These are phyloP conservation scores for Coprinellus micaceus DNA, from an alignment of 768 basidiomycete genomes.

Conservation along the genomic window DNA sequence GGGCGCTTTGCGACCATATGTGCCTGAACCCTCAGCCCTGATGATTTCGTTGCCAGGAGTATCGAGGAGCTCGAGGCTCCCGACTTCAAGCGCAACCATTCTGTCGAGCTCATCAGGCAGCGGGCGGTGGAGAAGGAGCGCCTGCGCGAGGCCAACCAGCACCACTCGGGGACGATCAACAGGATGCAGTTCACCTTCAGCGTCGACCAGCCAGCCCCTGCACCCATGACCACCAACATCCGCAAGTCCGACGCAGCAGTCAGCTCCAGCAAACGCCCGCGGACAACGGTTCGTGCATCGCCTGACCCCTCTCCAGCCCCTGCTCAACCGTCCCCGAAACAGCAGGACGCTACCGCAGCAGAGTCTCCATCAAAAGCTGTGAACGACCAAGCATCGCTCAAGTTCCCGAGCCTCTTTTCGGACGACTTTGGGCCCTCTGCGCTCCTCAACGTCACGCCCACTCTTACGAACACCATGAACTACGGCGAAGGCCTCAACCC, in stretches of 20 bases:
- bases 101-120: constrained; percentile 74
- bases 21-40: constrained; percentile 33
- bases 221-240: constrained; percentile 43
- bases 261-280: constrained; percentile 1
- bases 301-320: neutral
- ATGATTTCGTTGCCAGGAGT: constrained; percentile 45
- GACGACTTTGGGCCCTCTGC: constrained; percentile 77
- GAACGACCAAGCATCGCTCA: constrained; percentile 33
- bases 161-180: constrained; percentile 67
- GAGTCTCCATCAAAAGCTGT: constrained; percentile 14
- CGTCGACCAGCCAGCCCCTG: constrained; percentile 60
- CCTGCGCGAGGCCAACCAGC: constrained; percentile 62
- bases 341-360: constrained; percentile 14
- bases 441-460: constrained; percentile 63
- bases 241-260: constrained; percentile 43
- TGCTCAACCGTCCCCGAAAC: constrained; percentile 5
- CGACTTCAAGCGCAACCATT: constrained; percentile 75
- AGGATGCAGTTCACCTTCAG: constrained; percentile 91
- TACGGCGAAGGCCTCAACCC: constrained; percentile 72
- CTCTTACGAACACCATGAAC: constrained; percentile 64
- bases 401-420: constrained; percentile 71
- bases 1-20: constrained; percentile 1
- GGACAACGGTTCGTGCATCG: neutral
- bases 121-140: constrained; percentile 82
- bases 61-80: constrained; percentile 85